Evolutionary conservation across 2,329 filamentous ascomycete genomes (phyloP).

Genomic region (Calonectria honghensis): DNA sequence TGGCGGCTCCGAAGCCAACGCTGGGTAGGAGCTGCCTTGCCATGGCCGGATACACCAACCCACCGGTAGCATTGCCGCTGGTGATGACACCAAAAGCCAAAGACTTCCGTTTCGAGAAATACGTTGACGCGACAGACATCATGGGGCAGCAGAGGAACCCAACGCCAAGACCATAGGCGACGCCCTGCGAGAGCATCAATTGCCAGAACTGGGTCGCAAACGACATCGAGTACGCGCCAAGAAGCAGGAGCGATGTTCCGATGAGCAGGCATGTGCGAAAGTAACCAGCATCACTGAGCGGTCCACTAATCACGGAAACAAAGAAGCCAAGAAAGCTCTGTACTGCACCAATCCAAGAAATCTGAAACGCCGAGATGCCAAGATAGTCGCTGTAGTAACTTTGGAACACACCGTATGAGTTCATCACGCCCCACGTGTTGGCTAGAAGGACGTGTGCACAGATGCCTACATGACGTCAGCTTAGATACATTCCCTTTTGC

Average conservation of each 20-base stretch:
- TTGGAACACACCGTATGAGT: slow-evolving; percentile 30
- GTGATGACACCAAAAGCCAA: slow-evolving; percentile 28
- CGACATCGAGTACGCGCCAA: slow-evolving; percentile 21
- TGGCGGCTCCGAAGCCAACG: slow-evolving; percentile 5
- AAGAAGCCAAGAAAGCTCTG: slow-evolving; percentile 29
- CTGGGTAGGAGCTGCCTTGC: slow-evolving; percentile 23
- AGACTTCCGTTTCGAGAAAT: slow-evolving; percentile 19
- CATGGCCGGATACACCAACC: slow-evolving; percentile 17
- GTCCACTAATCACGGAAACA: slow-evolving; percentile 6
- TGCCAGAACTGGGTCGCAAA: slow-evolving; percentile 25
- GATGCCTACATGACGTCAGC: background rate
- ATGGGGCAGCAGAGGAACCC: slow-evolving; percentile 23
- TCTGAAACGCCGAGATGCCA: background rate
- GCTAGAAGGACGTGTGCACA: slow-evolving; percentile 27
- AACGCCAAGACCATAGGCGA: slow-evolving; percentile 11
- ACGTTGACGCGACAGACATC: slow-evolving; percentile 19
- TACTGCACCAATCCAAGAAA: slow-evolving; percentile 30
- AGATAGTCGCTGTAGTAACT: slow-evolving; percentile 21
- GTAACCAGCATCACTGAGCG: slow-evolving; percentile 7
- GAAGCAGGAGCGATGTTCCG: background rate
- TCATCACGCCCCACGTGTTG: slow-evolving; percentile 31
- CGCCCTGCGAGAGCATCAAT: slow-evolving; percentile 24
- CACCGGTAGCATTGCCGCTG: slow-evolving; percentile 9
- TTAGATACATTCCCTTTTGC: background rate
- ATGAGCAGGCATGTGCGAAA: background rate